Evolutionary conservation across 1,284 basidiomycete genomes (phyloP).

Genomic region (Cerioporus squamosus): DNA sequence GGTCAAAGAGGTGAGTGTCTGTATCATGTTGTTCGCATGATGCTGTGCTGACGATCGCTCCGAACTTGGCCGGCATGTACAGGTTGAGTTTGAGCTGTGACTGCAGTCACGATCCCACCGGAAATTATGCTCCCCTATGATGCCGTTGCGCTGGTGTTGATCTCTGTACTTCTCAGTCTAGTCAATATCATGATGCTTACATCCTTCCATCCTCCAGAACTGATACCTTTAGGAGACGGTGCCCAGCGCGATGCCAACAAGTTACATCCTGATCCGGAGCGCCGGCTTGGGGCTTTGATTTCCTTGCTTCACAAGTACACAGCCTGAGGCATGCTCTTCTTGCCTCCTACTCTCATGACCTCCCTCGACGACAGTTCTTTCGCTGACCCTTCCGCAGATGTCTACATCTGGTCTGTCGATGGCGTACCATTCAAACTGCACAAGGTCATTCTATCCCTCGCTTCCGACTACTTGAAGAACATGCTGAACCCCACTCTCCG

Average conservation of each 20-base stretch:
- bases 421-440: slow-evolving; percentile 39
- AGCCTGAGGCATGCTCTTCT: not conserved
- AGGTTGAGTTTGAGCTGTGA: slow-evolving; percentile 2
- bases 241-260: no score
- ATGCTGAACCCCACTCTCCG: slow-evolving; percentile 36
- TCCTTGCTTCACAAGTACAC: not conserved
- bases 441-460: slow-evolving; percentile 42
- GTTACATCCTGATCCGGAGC: no score
- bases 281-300: no score
- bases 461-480: slow-evolving; percentile 44
- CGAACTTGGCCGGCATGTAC: not conserved
- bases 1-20: not conserved
- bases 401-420: slow-evolving; percentile 41
- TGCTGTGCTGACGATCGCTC: not conserved
- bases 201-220: no score
- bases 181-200: no score
- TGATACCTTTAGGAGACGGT: no score
- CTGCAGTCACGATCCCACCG: no score
- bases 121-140: no score
- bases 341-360: not conserved
- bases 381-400: slow-evolving; percentile 15
- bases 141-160: no score
- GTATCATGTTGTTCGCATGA: no score
- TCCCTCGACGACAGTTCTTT: slow-evolving; percentile 2
- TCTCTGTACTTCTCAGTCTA: no score